phyloP scores from a whole-genome alignment of 768 basidiomycete genomes.

The Boletus speciosus region DNA sequence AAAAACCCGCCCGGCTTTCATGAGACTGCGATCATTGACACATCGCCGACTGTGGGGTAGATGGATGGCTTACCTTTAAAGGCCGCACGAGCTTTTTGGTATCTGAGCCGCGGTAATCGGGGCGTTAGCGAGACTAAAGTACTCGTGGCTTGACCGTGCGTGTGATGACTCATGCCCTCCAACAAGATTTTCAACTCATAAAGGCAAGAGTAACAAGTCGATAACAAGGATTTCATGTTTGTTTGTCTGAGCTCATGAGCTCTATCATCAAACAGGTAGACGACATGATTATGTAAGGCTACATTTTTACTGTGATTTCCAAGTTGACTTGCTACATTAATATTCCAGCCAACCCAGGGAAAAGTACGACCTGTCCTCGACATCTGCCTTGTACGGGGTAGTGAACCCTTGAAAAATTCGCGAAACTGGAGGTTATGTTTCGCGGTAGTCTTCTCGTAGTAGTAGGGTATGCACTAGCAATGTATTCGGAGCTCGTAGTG shows the following conservation, averaged over 20 bases:
- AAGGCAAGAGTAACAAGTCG: too few relatives aligned
- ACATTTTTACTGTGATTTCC: too few relatives aligned
- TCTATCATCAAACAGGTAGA: too few relatives aligned
- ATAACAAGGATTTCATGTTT: too few relatives aligned
- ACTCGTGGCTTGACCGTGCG: constrained; percentile 23
- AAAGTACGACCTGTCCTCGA: neutral
- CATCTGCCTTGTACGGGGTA: neutral
- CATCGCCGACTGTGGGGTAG: neutral
- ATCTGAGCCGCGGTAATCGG: constrained; percentile 21
- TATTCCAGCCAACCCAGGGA: neutral
- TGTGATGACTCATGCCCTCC: constrained; percentile 37
- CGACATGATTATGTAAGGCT: too few relatives aligned
- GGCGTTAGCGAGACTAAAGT: constrained; percentile 22
- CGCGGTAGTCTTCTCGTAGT: too few relatives aligned
- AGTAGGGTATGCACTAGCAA: too few relatives aligned
- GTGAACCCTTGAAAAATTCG: neutral
- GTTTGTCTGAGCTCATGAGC: too few relatives aligned
- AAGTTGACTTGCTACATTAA: neutral
- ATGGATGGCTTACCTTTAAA: neutral
- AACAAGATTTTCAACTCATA: constrained; percentile 37
- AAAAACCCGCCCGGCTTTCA: neutral
- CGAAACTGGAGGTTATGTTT: neutral
- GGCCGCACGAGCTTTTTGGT: constrained; percentile 3
- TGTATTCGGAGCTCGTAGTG: too few relatives aligned
- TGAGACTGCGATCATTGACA: neutral